Base-by-base conservation (phyloP, 2,329 filamentous ascomycete genomes). In the Fusarium sp. region DNA sequence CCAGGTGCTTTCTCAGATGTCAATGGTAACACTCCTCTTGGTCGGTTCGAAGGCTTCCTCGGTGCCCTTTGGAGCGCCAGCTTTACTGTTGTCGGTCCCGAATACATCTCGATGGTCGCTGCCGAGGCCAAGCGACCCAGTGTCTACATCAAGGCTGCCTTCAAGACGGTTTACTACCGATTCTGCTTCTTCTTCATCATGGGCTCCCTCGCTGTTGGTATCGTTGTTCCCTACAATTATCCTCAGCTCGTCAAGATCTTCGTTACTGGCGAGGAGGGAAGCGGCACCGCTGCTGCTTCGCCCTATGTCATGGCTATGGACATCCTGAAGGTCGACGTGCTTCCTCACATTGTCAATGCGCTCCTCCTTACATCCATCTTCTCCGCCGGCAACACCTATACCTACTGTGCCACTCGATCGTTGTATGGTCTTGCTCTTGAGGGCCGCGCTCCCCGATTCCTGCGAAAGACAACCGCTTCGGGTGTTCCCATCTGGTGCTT, bases 81-180 rank as follows among this genome's bases (percentile, higher is more conserved):
- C 63, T 92, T 92, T 79, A 89, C 88, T 22, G 86, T 92, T 61
- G 89, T 90, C 32, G 91, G 91, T 1, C 91, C 91, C 5, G 91
- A 93, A 75, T 93, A 92, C 75, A 88, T 93, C 47, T 86, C 87
- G 38, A 90, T 90, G 77, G 93, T 93, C 2, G 90, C 93, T 20
- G 92, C 91, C 53, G 91, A 93, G 80, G 87, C 91, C 5, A 85
- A 91, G 76, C 89, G 91, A 69, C 91, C 91, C 0, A 87, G 91
- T 9, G 83, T 82, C 17, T 88, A 89, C 54, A 88, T 95, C 81
- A 92, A 92, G 38, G 87, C 87, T 53, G 92, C 92, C 3, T 94
- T 90, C 83, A 93, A 93, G 77, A 91, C 90, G 2, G 91, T 94
- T 12, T 94, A 93, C 82, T 92, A 91, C 80, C 90, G 93, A 50